Evolutionary conservation across 1,284 basidiomycete genomes (phyloP).

Genomic region (Malassezia pachydermatis): DNA sequence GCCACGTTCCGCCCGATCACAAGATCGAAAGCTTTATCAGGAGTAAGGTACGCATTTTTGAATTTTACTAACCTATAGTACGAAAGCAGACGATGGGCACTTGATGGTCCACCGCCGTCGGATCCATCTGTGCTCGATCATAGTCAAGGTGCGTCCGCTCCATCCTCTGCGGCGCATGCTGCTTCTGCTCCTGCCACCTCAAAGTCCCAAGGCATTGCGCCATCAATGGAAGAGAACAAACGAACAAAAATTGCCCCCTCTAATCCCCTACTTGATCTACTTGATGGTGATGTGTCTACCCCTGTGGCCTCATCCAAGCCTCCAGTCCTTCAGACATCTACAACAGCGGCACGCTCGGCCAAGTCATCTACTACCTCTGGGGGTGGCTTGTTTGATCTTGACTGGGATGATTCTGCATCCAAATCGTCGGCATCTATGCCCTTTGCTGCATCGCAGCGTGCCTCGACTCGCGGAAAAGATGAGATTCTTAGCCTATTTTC

Average conservation of each 20-base stretch:
- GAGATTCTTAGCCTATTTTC: slow-evolving; percentile 73
- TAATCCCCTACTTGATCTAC: slow-evolving; percentile 5
- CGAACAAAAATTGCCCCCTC: no score
- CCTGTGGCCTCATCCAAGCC: neutral
- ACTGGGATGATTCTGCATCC: slow-evolving; percentile 55
- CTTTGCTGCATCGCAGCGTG: slow-evolving; percentile 45
- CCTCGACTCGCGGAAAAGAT: slow-evolving; percentile 55
- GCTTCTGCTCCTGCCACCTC: slow-evolving; percentile 10
- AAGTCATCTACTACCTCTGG: slow-evolving; percentile 39
- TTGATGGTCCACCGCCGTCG: slow-evolving; percentile 69
- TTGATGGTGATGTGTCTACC: neutral
- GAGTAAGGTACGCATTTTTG: slow-evolving; percentile 64
- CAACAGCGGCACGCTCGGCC: slow-evolving; percentile 6
- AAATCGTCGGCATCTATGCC: neutral
- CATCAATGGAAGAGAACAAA: no score
- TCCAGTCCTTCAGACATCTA: neutral
- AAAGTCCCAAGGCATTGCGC: no score
- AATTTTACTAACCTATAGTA: slow-evolving; percentile 55
- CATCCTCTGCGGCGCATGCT: slow-evolving; percentile 7
- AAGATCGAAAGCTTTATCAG: slow-evolving; percentile 98
- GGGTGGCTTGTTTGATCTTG: slow-evolving; percentile 71
- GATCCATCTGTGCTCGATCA: slow-evolving; percentile 72
- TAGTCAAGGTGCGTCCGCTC: slow-evolving; percentile 37
- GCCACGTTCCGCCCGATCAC: slow-evolving; percentile 87
- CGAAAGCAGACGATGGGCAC: slow-evolving; percentile 81